phyloP scores from a whole-genome alignment of 2,329 filamentous ascomycete species.

The Sclerotinia nivalis region DNA sequence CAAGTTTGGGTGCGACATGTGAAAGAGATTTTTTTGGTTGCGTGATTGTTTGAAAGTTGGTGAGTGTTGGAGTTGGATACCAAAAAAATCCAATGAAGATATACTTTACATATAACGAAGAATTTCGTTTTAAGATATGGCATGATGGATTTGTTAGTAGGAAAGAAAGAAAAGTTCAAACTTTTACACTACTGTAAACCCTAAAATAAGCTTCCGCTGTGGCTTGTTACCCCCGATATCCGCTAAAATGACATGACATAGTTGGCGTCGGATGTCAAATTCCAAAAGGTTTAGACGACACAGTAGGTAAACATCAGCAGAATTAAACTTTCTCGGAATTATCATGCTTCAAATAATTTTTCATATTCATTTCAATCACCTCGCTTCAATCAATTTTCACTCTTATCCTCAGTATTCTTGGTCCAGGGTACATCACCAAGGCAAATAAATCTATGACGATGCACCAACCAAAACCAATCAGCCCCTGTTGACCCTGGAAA shows the following conservation, averaged over 20 bases:
- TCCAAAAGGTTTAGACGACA: not conserved
- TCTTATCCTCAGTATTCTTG: not conserved
- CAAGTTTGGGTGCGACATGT: not conserved
- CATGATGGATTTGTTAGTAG: not conserved
- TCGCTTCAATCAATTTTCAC: not conserved
- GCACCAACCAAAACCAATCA: not conserved
- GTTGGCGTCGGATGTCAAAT: not conserved
- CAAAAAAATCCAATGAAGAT: no score
- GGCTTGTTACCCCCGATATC: not conserved
- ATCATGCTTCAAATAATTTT: no score
- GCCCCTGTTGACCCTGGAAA: not conserved
- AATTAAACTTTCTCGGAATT: no score
- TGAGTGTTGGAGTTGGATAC: no score
- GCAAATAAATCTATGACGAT: constrained; percentile 2
- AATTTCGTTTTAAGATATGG: no score
- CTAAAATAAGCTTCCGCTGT: not conserved
- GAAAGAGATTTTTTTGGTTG: no score
- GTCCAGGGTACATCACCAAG: not conserved
- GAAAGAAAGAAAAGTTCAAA: not conserved
- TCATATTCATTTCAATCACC: not conserved
- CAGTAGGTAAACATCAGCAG: no score
- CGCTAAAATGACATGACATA: not conserved
- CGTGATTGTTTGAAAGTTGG: no score
- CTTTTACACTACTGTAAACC: not conserved
- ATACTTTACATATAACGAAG: no score